Base-by-base conservation (phyloP, 2,329 filamentous ascomycete genomes). In the Talaromyces sp. region DNA sequence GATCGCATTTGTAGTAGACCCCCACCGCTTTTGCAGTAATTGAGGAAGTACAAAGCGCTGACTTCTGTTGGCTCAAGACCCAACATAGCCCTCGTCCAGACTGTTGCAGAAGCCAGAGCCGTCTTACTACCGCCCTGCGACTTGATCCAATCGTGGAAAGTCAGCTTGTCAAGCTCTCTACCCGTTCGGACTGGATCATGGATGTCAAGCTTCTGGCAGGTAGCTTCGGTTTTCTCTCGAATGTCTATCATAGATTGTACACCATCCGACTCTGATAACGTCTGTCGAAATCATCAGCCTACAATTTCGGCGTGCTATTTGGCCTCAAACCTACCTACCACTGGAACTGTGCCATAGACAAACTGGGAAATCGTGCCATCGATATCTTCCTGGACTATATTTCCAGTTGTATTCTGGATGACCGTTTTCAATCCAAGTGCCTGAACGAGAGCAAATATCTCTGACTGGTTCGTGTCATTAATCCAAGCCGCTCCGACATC, bases 1-100 rank as follows among this genome's bases (percentile, higher is more conserved):
- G 80, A 81, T 0, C 79, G 72, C 75, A 84, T 81, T 43, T 76
- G 70, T 58, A 80, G 58, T 2, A 84, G 68, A 0, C 83, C 82
- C 3, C 77, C 77, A 2, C 79, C 79, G 11, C 73, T 76, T 62
- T 77, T 79, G 73, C 78, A 80, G 68, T 84, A 84, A 63, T 82
- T 74, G 21, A 85, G 70, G 63, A 85, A 83, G 64, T 71, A 84
- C 1, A 81, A 65, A 0, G 81, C 80, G 5, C 75, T 79, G 5
- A 83, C 63, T 9, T 84, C 80, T 1, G 56, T 59, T 0, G 80
- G 75, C 35, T 83, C 78, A 1, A 76, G 67, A 1, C 81, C 81
- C 1, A 82, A 67, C 76, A 81, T 79, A 1, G 76, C 80, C 0
- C 78, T 71, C 0, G 76, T 77, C 73, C 80, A 81, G 3, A 81